phyloP scores from a whole-genome alignment of 306 rosid genomes.

The Quillaja saponaria region DNA sequence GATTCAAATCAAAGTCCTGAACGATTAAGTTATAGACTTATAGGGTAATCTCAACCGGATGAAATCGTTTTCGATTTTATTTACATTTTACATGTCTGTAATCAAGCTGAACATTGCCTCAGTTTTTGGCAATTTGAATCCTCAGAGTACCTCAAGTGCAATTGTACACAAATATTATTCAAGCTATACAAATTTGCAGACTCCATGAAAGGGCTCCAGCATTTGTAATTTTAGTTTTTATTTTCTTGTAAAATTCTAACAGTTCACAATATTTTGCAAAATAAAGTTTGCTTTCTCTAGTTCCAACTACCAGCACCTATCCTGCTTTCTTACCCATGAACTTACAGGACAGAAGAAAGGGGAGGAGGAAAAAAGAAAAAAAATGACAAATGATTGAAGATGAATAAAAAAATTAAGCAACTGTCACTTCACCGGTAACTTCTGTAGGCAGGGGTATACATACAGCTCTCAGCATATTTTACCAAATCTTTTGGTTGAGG shows the following conservation, averaged over 20 bases:
- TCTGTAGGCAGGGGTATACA: constrained; percentile 81
- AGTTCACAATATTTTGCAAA: constrained; percentile 26
- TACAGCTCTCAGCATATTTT: constrained; percentile 80
- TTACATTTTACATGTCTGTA: no score
- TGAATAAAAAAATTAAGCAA: constrained; percentile 1
- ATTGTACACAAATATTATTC: no score
- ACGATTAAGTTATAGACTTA: no score
- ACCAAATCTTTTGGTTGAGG: constrained; percentile 87
- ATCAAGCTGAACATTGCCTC: no score
- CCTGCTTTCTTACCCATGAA: constrained; percentile 25
- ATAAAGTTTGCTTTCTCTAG: constrained; percentile 16
- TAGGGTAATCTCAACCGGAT: no score
- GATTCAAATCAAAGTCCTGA: no score
- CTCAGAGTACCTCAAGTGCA: background rate
- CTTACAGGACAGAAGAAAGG: constrained; percentile 18
- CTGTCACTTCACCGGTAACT: constrained; percentile 53
- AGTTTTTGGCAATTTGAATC: background rate
- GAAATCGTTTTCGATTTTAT: no score
- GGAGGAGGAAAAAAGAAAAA: constrained; percentile 1
- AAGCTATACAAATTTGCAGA: background rate
- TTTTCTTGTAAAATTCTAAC: constrained; percentile 13
- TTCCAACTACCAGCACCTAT: constrained; percentile 29
- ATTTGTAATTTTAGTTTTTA: constrained; percentile 5
- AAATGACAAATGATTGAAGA: constrained; percentile 14
- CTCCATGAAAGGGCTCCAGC: constrained; percentile 16